Evolutionary conservation across 2,329 filamentous ascomycete genomes (phyloP), one percentile per base, ranked within the genome.

Genomic region (Colletotrichum sojae): DNA sequence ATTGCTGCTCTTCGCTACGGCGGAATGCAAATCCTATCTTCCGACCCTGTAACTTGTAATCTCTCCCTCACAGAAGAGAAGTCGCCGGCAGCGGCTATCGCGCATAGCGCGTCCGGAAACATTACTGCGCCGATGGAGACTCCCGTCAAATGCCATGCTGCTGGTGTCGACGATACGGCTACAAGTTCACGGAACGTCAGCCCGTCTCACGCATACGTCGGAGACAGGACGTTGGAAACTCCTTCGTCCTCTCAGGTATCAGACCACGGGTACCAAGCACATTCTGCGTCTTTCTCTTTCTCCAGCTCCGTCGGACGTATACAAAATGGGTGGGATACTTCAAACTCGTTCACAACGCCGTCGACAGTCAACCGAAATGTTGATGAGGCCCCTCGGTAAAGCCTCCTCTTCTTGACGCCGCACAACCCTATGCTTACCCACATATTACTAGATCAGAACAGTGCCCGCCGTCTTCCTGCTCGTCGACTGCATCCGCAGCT

Each of bases 1-100:
- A 87, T 95, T 63, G 89, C 87, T 71, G 87, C 88, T 67, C 82
- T 90, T 73, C 81, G 86, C 76, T 85, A 87, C 76, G 83, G 88
- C 54, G 84, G 83, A 73, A 83, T 89, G 78, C 83, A 86, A 72
- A 81, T 85, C 40, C 78, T 88, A 49, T 83, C 85, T 5, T 83
- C 85, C 39, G 85, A 87, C 67, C 78, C 82, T 39, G 72, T 75
- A 45, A 75, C 74, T 8, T 77, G 75, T 53, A 73, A 73, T 59
- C 69, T 78, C 51, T 74, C 77, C 49, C 75, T 72, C 52, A 71
- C 71, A 18, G 63, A 70, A 13, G 67, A 68, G 15, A 68, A 46
- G 27, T 40, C 46, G 5, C 58, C 58, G 10, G 48, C 67, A n/a
- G 18, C 46, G 18, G 46, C 46, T 5, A 51, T 45, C 22, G 52